Percentiles rank a stretch among this genome's conserved stretches.
These are phyloP conservation scores for Camellia lanceoleosa DNA, from an alignment of 148 eudicot species.

Conservation along the genomic window DNA sequence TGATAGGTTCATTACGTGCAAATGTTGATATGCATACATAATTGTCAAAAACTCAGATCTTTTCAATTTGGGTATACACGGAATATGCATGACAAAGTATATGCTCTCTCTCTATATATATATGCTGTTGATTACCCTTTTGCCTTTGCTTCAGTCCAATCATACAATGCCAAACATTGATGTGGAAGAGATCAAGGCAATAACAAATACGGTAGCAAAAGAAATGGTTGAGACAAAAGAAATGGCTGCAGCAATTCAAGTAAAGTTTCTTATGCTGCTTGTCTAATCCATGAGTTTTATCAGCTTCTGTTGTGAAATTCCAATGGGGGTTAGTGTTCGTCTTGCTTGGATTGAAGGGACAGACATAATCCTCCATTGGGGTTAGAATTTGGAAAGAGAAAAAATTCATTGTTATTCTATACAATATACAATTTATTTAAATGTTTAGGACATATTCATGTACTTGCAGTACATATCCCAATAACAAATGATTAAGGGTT, in stretches of 20 bases:
- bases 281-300: not conserved
- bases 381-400: not conserved
- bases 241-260: not conserved
- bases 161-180: not conserved
- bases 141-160: not conserved
- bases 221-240: slow-evolving; percentile 7
- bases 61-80: not conserved
- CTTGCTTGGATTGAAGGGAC: not conserved
- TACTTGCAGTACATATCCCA: no score
- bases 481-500: no score
- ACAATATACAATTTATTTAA: no score
- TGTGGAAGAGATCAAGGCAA: slow-evolving; percentile 16
- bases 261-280: not conserved
- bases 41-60: no score
- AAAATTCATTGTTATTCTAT: not conserved
- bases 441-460: no score
- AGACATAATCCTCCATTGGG: not conserved
- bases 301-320: not conserved
- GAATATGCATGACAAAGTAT: no score
- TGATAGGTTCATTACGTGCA: not conserved
- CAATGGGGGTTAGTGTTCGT: not conserved
- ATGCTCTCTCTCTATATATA: not conserved
- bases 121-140: not conserved
- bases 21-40: not conserved
- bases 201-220: not conserved